Evolutionary conservation across 2,329 filamentous ascomycete genomes (phyloP).

Genomic region (Celoporthe dispersa): DNA sequence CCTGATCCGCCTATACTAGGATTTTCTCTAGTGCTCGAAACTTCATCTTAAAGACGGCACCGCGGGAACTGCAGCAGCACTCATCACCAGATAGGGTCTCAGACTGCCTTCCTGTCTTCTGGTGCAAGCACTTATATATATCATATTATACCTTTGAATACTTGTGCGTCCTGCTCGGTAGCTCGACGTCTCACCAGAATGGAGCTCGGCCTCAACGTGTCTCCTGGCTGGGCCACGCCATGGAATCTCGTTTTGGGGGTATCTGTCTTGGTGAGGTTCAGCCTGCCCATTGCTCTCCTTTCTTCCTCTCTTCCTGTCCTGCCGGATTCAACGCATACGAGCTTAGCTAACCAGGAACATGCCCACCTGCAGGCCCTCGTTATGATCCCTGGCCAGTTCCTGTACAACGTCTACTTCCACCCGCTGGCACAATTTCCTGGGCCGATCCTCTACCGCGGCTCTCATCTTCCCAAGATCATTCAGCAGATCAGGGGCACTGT

Average conservation of each 20-base stretch:
- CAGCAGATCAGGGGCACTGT: constrained; percentile 26
- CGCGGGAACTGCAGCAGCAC: not conserved
- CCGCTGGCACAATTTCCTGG: constrained; percentile 27
- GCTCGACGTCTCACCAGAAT: not conserved
- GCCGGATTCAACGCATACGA: not conserved
- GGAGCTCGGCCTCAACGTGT: not conserved
- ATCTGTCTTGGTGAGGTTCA: not conserved
- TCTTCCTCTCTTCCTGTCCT: not conserved
- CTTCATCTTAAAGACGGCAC: not conserved
- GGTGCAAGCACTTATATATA: not conserved
- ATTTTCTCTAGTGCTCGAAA: not conserved
- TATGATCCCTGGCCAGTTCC: constrained; percentile 14
- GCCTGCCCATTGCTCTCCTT: not conserved
- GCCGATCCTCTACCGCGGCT: constrained; percentile 26
- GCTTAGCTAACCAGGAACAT: not conserved
- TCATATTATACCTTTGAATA: not conserved
- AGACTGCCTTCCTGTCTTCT: not conserved
- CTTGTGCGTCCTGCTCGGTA: not conserved
- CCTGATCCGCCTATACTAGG: not conserved
- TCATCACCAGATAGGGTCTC: not conserved
- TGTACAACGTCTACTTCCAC: constrained; percentile 30
- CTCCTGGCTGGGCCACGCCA: not conserved
- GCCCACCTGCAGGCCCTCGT: constrained; percentile 3
- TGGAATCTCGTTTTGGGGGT: not conserved
- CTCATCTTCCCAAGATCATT: constrained; percentile 29